phyloP scores from a whole-genome alignment of 371 early-diverging fungal species.

The Nosema muscidifuracis region DNA sequence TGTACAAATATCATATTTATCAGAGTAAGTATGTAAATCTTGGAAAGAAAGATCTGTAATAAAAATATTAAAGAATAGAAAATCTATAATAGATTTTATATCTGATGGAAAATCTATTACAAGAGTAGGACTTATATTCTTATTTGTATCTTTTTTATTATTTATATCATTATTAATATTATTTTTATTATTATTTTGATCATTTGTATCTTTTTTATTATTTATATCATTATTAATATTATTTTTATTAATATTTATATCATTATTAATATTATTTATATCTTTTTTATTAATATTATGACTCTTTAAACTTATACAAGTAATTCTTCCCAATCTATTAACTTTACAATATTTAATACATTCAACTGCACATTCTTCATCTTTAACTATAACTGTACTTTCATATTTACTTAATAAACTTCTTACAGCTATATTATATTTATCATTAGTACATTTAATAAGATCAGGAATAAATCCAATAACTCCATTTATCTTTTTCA shows the following conservation, averaged over 20 bases:
- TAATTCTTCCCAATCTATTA: conserved; percentile 77
- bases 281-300: conserved; percentile 64
- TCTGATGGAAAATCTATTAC: conserved; percentile 72
- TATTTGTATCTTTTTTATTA: too few species aligned
- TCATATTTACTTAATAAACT: conserved; percentile 65
- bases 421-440: conserved; percentile 76
- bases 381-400: conserved; percentile 66
- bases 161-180: too few species aligned
- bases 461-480: conserved; percentile 80
- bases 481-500: conserved; percentile 67
- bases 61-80: conserved; percentile 66
- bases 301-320: conserved; percentile 89
- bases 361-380: conserved; percentile 65
- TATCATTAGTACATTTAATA: conserved; percentile 78
- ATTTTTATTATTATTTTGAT: neutral
- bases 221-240: too few species aligned
- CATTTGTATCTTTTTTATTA: too few species aligned
- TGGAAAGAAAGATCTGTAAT: too few species aligned
- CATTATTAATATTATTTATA: too few species aligned
- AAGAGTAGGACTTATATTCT: conserved; percentile 74
- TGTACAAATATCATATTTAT: neutral
- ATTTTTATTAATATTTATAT: too few species aligned
- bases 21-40: neutral
- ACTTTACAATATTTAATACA: conserved; percentile 76
- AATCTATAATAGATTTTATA: conserved; percentile 72